A percentile compares a stretch with the other conserved stretches of the same genome.
Conservation (phyloP, 2,329 filamentous ascomycete genomes). For the Hypoxylon rubiginosum region DNA sequence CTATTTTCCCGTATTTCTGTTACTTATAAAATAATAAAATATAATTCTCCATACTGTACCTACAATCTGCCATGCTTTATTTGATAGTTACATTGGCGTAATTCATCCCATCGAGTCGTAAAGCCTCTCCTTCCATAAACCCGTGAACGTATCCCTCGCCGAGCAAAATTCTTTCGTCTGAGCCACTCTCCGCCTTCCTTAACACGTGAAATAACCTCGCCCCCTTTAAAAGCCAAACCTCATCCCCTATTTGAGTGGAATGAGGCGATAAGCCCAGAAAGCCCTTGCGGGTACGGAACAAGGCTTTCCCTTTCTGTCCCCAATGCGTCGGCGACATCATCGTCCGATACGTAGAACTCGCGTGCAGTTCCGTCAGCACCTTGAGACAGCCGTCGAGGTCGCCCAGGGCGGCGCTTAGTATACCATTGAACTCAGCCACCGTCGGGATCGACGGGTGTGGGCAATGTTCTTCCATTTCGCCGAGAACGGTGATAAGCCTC, state of each 20-base stretch:
- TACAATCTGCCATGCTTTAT: not conserved
- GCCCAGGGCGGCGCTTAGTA: slow-evolving; percentile 11
- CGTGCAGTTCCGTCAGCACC: slow-evolving; percentile 22
- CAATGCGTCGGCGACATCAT: slow-evolving; percentile 31
- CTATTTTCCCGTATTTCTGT: too few relatives aligned
- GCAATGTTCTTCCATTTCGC: slow-evolving; percentile 19
- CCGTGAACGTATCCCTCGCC: slow-evolving; percentile 37
- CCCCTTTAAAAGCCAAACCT: slow-evolving; percentile 35
- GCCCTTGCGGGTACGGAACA: slow-evolving; percentile 21
- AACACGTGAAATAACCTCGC: slow-evolving; percentile 26
- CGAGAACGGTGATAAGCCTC: slow-evolving; percentile 7
- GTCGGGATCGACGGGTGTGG: slow-evolving; percentile 30
- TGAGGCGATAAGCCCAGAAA: slow-evolving; percentile 29
- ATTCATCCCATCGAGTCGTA: slow-evolving; percentile 20
- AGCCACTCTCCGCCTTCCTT: not conserved
- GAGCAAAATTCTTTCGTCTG: slow-evolving; percentile 14
- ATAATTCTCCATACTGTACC: not conserved
- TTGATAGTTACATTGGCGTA: slow-evolving; percentile 14
- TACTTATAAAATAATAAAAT: too few relatives aligned
- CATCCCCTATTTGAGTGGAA: slow-evolving; percentile 25
- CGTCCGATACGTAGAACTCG: slow-evolving; percentile 18
- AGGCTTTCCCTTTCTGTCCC: slow-evolving; percentile 27
- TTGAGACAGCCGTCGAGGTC: slow-evolving; percentile 21
- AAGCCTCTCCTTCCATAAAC: slow-evolving; percentile 34
- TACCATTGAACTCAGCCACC: slow-evolving; percentile 11